Evolutionary conservation across 2,329 filamentous ascomycete species (phyloP), one percentile per base, ranked within the genome.

Genomic region (Claviceps fusiformis): DNA sequence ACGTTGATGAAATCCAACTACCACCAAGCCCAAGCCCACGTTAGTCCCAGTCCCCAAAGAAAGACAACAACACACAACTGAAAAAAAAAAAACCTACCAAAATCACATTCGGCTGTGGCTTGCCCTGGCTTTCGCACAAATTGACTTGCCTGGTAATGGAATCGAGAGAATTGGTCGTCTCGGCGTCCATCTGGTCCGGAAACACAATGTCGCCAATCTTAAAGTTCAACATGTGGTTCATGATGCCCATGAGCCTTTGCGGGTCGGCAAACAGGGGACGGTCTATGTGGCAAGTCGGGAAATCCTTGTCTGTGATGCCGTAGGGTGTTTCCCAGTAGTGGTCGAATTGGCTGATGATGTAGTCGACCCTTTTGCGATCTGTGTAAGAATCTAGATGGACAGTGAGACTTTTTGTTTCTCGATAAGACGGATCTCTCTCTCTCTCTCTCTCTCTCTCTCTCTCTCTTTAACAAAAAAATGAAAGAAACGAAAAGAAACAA

Each of bases 311-410:
- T 1, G 76, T 79, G 58, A 83, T 81, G 59, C 86, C 81, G 68
- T 78, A 91, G 0, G 79, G 75, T 48, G 86, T 92, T 66, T 92
- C 87, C 72, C 86, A 90, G 60, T 85, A 78, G 68, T 81, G 82
- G 29, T 71, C 69, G 63, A 83, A 87, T 64, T 86, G 77, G 64
- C 79, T 73, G 55, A 86, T 72, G 54, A 87, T 80, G 63, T 83
- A 87, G 31, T 79, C 72, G n/a, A 80, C 76, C 52, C 71, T 65
- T 37, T 63, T 67, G 1, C 70, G 71, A 58, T 81, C 72, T 56
- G 73, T 66, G 52, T 76, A 64, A 60, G 79, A 88, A 67, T 90
- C 86, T 82, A 76, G 8, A 29, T 4, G 15, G 7, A 13, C n/a
- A 45, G 39, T 54, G 6, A 54, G 46, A 35, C 10, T 43, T 43